Conservation (phyloP, 2,329 filamentous ascomycete genomes). For the Plectosphaerella cucumerina region DNA sequence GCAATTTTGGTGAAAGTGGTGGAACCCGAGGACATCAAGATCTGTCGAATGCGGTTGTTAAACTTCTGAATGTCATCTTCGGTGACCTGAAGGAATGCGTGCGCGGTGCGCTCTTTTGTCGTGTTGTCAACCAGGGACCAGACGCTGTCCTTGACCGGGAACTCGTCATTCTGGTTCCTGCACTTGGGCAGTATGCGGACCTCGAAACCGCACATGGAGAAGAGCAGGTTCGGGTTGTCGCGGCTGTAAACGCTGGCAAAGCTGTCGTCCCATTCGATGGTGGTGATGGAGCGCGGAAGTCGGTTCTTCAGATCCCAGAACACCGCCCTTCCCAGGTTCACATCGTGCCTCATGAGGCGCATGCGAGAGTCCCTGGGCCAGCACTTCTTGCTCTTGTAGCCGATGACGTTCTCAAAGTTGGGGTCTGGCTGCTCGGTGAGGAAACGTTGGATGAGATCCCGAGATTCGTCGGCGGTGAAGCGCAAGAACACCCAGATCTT, state of each 20-base stretch:
- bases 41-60: slow-evolving; percentile 97
- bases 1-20: slow-evolving; percentile 99
- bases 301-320: slow-evolving; percentile 99
- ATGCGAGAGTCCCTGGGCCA: slow-evolving; percentile 98
- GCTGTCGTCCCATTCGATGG: slow-evolving; percentile 98
- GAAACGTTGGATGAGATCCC: slow-evolving; percentile 95
- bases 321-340: slow-evolving; percentile 93
- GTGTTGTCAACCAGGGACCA: slow-evolving; percentile 97
- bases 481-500: slow-evolving; percentile 98
- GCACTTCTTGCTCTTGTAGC: slow-evolving; percentile 99
- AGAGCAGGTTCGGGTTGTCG: slow-evolving; percentile 94
- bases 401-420: slow-evolving; percentile 98
- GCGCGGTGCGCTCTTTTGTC: slow-evolving; percentile 93
- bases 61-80: slow-evolving; percentile 98
- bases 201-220: slow-evolving; percentile 98
- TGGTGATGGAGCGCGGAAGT: slow-evolving; percentile 88
- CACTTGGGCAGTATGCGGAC: slow-evolving; percentile 94
- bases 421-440: slow-evolving; percentile 97
- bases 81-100: slow-evolving; percentile 95
- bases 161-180: slow-evolving; percentile 92
- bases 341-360: slow-evolving; percentile 97
- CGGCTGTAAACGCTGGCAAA: slow-evolving; percentile 97
- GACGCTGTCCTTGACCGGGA: slow-evolving; percentile 94
- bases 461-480: slow-evolving; percentile 88
- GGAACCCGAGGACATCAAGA: slow-evolving; percentile 98